Base-by-base conservation (phyloP, 2,329 filamentous ascomycete species). In the Fusarium luffae region DNA sequence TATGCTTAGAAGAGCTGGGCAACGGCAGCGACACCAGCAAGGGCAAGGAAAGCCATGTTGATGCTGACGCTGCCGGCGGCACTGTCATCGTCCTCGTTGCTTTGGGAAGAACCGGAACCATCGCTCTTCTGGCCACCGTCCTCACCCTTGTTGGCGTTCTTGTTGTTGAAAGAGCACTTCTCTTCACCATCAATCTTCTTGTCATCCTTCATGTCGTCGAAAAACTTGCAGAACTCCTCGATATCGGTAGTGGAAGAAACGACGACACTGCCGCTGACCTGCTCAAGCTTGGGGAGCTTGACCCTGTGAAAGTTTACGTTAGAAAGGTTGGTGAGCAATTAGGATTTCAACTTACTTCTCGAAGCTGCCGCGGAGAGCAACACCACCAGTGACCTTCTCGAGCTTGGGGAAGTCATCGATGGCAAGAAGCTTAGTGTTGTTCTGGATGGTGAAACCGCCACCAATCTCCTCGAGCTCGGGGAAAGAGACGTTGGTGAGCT, bases 281-380 rank as follows among this genome's bases (percentile, higher is more conserved):
- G 85, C 63, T 86, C 81, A 27, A 95, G 85, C 40, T 82, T 78
- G 65, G 92, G 90, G 56, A 98, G 86, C 37, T 85, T 78, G 72
- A 96, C 89, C 64, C 93, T 97, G 34, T 16, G n/a, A 18, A 5
- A 14, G 10, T 18, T 12, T 3, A 50, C 19, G 40, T 70, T 47
- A 74, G 66, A 19, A 23, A 5, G 5, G 19, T n/a, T 14, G 12
- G 3, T 12, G 11, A 6, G 4, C 18, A 32, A 7, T 50, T 10
- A 3, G 14, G 3, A 16, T 54, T 13, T 12, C 14, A 19, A 88
- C 93, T 85, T 86, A 97, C 93, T 88, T 85, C 69, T 89, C 86
- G 81, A 98, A 97, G 84, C 89, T 92, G 76, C 96, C 96, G 75
- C 90, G 90, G 80, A 97, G 89, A 80, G 93, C 91, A 77, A 98